A percentile compares a stretch with the other conserved stretches of the same genome.
Conservation (phyloP, 768 basidiomycete species). For the Termitomyces sp. region DNA sequence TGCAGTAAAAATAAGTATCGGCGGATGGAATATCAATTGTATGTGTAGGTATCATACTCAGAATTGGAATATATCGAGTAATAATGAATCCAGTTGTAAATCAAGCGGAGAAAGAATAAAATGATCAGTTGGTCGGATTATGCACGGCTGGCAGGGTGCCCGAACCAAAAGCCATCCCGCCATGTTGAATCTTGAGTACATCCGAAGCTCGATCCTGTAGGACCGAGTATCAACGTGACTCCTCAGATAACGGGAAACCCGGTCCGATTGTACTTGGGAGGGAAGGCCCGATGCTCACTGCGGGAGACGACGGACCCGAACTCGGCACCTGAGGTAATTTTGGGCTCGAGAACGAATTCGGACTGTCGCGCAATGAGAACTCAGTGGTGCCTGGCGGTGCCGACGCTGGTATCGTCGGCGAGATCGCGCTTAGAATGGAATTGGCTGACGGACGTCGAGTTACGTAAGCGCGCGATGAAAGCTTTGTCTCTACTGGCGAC, state of each 20-base stretch:
- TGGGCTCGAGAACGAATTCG: conserved; percentile 9
- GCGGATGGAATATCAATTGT: not conserved
- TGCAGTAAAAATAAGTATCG: not conserved
- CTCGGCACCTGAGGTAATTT: conserved; percentile 13
- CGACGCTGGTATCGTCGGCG: conserved; percentile 24
- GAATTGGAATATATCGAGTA: conserved; percentile 1
- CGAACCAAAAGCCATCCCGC: not conserved
- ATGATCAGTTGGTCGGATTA: not conserved
- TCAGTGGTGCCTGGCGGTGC: conserved; percentile 10
- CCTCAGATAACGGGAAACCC: conserved; percentile 16
- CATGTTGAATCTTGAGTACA: not conserved
- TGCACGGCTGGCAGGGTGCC: not conserved
- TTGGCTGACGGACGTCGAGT: conserved; percentile 46
- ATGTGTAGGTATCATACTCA: conserved; percentile 8
- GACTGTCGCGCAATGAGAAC: conserved; percentile 8
- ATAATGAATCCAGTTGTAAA: conserved; percentile 9
- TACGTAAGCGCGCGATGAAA: conserved; percentile 53
- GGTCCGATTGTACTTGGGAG: conserved; percentile 17
- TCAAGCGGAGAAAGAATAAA: not conserved
- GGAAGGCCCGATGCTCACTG: conserved; percentile 11
- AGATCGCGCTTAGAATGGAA: conserved; percentile 33
- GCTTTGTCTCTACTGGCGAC: conserved; percentile 27
- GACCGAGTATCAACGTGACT: not conserved
- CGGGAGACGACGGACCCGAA: not conserved
- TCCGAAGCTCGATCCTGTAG: not conserved